Conservation (phyloP, 441 rosid genomes). For the Gossypium schwendimanii region DNA sequence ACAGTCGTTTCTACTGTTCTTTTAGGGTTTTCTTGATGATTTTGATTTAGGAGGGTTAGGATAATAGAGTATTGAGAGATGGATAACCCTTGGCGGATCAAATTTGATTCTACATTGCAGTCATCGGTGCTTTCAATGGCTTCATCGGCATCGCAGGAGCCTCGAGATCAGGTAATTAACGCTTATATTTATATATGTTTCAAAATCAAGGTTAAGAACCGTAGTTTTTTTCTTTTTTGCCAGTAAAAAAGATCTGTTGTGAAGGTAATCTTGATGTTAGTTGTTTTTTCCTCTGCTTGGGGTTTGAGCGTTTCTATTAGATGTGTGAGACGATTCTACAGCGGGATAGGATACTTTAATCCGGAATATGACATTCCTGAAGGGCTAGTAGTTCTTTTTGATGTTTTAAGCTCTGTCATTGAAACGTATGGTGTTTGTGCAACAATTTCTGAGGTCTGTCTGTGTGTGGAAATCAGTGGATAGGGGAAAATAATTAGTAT, state of each 20-base stretch:
- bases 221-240: not conserved
- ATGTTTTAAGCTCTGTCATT: not conserved
- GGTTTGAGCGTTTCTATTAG: not conserved
- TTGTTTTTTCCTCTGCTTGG: not conserved
- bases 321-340: not conserved
- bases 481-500: not conserved
- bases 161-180: slow-evolving; percentile 27
- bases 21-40: slow-evolving; percentile 2
- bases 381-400: not conserved
- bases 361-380: not conserved
- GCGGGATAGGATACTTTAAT: not conserved
- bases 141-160: slow-evolving; percentile 28
- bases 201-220: not conserved
- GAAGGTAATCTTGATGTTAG: not conserved
- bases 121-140: slow-evolving; percentile 20
- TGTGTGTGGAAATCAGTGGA: no score
- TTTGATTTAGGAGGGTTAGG: slow-evolving; percentile 25
- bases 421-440: not conserved
- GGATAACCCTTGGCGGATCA: slow-evolving; percentile 36
- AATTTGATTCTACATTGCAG: slow-evolving; percentile 30
- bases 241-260: not conserved
- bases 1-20: not conserved
- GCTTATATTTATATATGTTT: not conserved
- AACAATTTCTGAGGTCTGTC: not conserved
- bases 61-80: slow-evolving; percentile 15